A percentile compares a stretch with the other conserved stretches of the same genome.
Evolutionary conservation across 176 grass and related monocot genomes (phyloP).

Genomic region (Raddia distichophylla): DNA sequence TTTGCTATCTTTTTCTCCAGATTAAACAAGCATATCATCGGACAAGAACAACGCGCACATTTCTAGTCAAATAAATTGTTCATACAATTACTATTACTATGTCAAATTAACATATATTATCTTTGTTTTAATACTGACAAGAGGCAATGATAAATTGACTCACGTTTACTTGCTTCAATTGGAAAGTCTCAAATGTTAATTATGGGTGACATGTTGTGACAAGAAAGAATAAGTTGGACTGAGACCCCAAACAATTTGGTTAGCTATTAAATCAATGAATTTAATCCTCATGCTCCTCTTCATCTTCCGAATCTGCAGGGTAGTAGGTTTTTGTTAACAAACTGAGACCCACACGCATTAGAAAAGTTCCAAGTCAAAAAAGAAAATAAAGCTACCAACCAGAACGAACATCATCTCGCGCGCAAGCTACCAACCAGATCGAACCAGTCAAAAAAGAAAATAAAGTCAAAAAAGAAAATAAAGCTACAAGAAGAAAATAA

Average conservation of each 20-base stretch:
- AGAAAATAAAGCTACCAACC: not conserved
- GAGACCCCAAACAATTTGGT: not conserved
- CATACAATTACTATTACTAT: not conserved
- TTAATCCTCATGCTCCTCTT: not conserved
- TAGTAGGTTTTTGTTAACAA: not conserved
- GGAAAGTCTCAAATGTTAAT: not conserved
- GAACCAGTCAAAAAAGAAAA: not conserved
- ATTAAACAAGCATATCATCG: too few species aligned
- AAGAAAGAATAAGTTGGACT: not conserved
- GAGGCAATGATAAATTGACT: not conserved
- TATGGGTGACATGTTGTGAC: not conserved
- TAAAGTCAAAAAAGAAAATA: not conserved
- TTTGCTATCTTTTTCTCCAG: too few species aligned
- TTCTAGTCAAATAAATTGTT: not conserved
- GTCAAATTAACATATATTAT: not conserved
- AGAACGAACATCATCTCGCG: too few species aligned
- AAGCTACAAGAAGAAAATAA: too few species aligned
- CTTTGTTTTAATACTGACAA: not conserved
- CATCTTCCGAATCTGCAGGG: not conserved
- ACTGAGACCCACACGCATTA: not conserved
- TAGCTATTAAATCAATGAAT: not conserved
- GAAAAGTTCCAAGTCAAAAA: not conserved
- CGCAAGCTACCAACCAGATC: too few species aligned
- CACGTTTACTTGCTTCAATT: not conserved
- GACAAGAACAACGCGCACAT: too few species aligned